Conservation (phyloP, 1,284 basidiomycete species). For the Austroboletus niveus region DNA sequence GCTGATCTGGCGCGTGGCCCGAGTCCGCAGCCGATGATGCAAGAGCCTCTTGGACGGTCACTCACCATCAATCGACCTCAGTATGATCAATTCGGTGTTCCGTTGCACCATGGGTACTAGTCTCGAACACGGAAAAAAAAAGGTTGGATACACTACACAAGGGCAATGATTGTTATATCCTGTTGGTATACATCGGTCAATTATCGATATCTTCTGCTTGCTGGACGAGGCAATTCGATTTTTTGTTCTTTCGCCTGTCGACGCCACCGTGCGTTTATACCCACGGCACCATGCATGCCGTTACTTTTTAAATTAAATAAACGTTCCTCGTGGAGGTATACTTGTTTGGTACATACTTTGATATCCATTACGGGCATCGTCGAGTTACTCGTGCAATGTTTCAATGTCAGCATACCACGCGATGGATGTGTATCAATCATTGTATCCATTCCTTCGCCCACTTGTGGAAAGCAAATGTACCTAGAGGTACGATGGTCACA, state of each 20-base stretch:
- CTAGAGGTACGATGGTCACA: constrained; percentile 34
- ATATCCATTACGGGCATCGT: constrained; percentile 4
- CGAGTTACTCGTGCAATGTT: constrained; percentile 2
- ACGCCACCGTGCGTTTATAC: constrained; percentile 26
- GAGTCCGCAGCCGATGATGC: constrained; percentile 61
- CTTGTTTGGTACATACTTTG: too few relatives aligned
- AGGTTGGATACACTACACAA: background rate
- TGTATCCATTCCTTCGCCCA: constrained; percentile 25
- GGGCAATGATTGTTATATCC: background rate
- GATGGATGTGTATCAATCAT: constrained; percentile 17
- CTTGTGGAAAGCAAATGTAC: constrained; percentile 16
- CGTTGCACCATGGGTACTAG: constrained; percentile 56
- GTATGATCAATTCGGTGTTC: constrained; percentile 55
- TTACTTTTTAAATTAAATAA: too few relatives aligned
- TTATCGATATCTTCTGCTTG: constrained; percentile 23
- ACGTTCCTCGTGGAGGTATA: too few relatives aligned
- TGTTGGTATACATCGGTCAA: constrained; percentile 5
- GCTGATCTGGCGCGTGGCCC: constrained; percentile 72
- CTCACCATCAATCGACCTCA: constrained; percentile 40
- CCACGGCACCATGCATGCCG: constrained; percentile 2
- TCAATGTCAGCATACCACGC: background rate
- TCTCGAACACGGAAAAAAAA: constrained; percentile 11
- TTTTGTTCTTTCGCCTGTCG: constrained; percentile 6
- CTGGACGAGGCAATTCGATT: constrained; percentile 30
- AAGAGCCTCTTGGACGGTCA: constrained; percentile 47